A percentile compares a stretch with the other conserved stretches of the same genome.
Evolutionary conservation across 352 stramenopile genomes (phyloP).

Genomic region (Phytophthora megakarya): DNA sequence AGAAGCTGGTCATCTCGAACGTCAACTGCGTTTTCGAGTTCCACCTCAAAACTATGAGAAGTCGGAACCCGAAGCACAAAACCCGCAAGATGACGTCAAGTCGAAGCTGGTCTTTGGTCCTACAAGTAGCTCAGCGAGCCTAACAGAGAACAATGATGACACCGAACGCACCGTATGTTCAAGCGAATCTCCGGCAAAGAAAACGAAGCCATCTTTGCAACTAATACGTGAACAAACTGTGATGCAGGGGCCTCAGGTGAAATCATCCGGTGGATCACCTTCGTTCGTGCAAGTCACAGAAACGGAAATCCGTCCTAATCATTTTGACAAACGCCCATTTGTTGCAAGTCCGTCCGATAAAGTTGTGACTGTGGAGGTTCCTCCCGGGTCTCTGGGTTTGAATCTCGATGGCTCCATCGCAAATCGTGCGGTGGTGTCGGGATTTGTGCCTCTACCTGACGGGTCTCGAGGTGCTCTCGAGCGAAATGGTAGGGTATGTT

Average conservation of each 20-base stretch:
- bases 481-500: slow-evolving; percentile 41
- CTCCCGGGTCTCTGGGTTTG: slow-evolving; percentile 59
- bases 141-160: slow-evolving; percentile 10
- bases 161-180: too few relatives aligned
- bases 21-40: slow-evolving; percentile 54
- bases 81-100: slow-evolving; percentile 21
- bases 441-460: slow-evolving; percentile 63
- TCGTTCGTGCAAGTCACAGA: slow-evolving; percentile 38
- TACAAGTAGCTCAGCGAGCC: slow-evolving; percentile 21
- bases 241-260: neutral
- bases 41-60: slow-evolving; percentile 24
- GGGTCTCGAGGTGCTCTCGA: slow-evolving; percentile 54
- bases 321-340: slow-evolving; percentile 13
- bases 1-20: slow-evolving; percentile 56
- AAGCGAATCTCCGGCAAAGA: too few relatives aligned
- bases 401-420: slow-evolving; percentile 48
- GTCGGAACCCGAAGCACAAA: neutral
- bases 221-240: neutral
- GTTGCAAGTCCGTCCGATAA: slow-evolving; percentile 21
- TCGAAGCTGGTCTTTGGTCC: slow-evolving; percentile 19
- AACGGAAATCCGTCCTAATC: slow-evolving; percentile 20
- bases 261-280: slow-evolving; percentile 1
- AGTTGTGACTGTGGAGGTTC: slow-evolving; percentile 52
- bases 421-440: slow-evolving; percentile 55
- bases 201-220: neutral